These are phyloP conservation scores for Leishmania amazonensis DNA, from an alignment of 208 protist species.

Conservation along the genomic window DNA sequence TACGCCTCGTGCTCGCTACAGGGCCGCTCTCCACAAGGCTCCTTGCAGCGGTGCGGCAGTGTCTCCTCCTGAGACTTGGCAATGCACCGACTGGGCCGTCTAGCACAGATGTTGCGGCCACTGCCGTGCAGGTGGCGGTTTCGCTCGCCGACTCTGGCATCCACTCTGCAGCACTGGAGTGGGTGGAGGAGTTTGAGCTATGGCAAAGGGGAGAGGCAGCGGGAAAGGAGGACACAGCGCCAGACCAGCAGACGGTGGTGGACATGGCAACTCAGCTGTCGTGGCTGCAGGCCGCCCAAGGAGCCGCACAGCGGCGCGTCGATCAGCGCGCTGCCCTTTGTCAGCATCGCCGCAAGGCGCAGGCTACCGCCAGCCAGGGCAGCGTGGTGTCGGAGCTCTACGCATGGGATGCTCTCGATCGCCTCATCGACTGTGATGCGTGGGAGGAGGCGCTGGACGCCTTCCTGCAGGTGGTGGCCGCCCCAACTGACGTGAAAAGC, in stretches of 20 bases:
- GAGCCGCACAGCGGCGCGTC: neutral
- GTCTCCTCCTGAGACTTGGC: conserved; percentile 2
- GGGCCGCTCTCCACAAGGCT: neutral
- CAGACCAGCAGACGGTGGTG: neutral
- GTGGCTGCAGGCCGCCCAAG: conserved; percentile 15
- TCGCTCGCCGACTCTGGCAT: conserved; percentile 10
- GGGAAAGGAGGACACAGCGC: neutral
- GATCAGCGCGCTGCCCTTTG: conserved; percentile 17
- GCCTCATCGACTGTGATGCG: conserved; percentile 26
- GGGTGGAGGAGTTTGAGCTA: conserved; percentile 14
- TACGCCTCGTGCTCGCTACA: conserved; percentile 1
- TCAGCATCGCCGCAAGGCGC: neutral
- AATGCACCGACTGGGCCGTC: neutral
- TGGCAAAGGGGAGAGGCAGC: neutral
- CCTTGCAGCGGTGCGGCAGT: conserved; percentile 2
- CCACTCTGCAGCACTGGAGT: conserved; percentile 18
- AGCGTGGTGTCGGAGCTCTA: neutral
- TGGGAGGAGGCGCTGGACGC: conserved; percentile 31
- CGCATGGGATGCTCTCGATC: conserved; percentile 14
- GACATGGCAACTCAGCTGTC: conserved; percentile 3
- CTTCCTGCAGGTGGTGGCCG: conserved; percentile 8
- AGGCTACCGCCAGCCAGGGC: neutral
- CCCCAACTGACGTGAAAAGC: neutral
- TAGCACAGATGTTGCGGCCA: neutral
- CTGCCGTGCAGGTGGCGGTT: conserved; percentile 15